A percentile compares a stretch with the other conserved stretches of the same genome.
Evolutionary conservation across 371 early-diverging fungal species (phyloP).

Genomic region (Sporodiniella umbellata): DNA sequence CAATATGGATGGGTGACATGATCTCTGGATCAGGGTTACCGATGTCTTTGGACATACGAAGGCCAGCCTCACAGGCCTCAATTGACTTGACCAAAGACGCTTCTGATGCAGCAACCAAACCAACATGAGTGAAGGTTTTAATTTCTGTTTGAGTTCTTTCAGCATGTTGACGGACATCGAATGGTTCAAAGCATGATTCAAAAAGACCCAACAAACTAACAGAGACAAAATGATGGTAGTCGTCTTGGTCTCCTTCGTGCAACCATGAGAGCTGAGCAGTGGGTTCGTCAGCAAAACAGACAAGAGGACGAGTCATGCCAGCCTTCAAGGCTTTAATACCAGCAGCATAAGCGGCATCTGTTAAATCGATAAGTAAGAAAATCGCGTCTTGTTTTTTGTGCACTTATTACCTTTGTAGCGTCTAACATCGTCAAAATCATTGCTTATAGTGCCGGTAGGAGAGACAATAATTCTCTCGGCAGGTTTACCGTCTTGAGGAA

Average conservation of each 20-base stretch:
- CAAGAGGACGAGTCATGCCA: conserved; percentile 55
- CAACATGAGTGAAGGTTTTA: conserved; percentile 53
- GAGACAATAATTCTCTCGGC: conserved; percentile 65
- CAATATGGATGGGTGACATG: conserved; percentile 78
- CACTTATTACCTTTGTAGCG: conserved; percentile 50
- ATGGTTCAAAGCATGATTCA: conserved; percentile 70
- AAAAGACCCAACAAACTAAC: conserved; percentile 75
- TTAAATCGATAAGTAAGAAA: not conserved
- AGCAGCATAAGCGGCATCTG: conserved; percentile 64
- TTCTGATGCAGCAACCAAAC: conserved; percentile 32
- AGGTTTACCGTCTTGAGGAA: conserved; percentile 37
- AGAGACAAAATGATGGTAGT: conserved; percentile 67
- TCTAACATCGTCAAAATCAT: conserved; percentile 84
- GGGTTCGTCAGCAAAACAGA: conserved; percentile 61
- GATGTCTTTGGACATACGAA: conserved; percentile 72
- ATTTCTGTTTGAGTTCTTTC: conserved; percentile 30
- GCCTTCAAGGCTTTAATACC: conserved; percentile 65
- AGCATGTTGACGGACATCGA: conserved; percentile 79
- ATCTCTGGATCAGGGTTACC: conserved; percentile 85
- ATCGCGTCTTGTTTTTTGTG: not conserved
- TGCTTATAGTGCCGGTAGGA: conserved; percentile 67
- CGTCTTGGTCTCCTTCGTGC: conserved; percentile 33
- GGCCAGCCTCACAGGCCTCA: conserved; percentile 74
- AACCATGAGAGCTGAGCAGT: conserved; percentile 22
- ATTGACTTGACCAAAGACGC: conserved; percentile 43